These are phyloP conservation scores for Panaeolus cyanescens DNA, from an alignment of 768 basidiomycete genomes.

Conservation along the genomic window DNA sequence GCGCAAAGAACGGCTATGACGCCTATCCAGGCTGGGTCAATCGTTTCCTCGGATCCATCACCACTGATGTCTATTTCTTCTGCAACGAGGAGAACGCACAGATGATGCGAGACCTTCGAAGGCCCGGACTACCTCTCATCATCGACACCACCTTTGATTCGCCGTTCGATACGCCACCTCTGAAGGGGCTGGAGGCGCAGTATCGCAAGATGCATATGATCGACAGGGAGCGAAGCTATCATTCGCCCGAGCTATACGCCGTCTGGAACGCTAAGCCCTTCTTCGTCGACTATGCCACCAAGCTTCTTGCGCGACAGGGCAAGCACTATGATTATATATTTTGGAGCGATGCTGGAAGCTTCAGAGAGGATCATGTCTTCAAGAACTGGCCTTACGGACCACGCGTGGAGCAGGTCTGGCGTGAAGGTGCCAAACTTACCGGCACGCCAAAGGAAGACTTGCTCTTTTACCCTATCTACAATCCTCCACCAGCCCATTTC, in stretches of 20 bases:
- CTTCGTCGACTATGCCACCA: constrained; percentile 44
- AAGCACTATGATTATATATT: constrained; percentile 53
- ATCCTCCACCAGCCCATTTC: constrained; percentile 31
- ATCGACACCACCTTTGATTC: constrained; percentile 47
- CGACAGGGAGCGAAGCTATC: constrained; percentile 44
- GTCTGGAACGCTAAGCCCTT: constrained; percentile 59
- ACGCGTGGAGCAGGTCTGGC: constrained; percentile 42
- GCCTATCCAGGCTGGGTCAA: constrained; percentile 48
- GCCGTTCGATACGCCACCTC: constrained; percentile 50
- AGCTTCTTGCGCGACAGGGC: constrained; percentile 22
- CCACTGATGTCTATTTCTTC: constrained; percentile 58
- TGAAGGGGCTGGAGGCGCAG: constrained; percentile 27
- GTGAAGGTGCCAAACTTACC: constrained; percentile 30
- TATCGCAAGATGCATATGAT: constrained; percentile 44
- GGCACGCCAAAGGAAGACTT: constrained; percentile 39
- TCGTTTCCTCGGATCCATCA: constrained; percentile 43
- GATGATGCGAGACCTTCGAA: constrained; percentile 31
- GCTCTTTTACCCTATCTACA: constrained; percentile 48
- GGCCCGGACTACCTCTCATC: constrained; percentile 31
- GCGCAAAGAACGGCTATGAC: constrained; percentile 48
- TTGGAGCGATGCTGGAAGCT: constrained; percentile 60
- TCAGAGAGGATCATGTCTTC: constrained; percentile 45
- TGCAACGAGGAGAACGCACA: constrained; percentile 41
- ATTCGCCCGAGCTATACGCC: constrained; percentile 53
- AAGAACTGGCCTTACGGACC: constrained; percentile 47